These are phyloP conservation scores for Naganishia albida DNA, from an alignment of 1,284 basidiomycete species.

Conservation along the genomic window DNA sequence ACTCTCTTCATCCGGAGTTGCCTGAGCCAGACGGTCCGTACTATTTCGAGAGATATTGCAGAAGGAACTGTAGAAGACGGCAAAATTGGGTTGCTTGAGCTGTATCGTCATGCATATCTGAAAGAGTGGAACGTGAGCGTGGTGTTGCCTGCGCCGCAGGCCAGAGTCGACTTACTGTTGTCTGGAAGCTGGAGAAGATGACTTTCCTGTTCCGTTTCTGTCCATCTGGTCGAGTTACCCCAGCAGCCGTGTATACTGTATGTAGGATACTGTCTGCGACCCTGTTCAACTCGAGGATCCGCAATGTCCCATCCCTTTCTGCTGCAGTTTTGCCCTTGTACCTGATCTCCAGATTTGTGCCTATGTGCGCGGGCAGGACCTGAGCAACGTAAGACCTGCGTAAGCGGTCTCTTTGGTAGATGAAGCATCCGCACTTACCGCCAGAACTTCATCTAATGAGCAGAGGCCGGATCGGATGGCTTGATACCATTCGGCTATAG, in stretches of 20 bases:
- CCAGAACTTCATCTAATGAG: constrained; percentile 69
- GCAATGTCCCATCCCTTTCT: constrained; percentile 57
- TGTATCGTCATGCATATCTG: constrained; percentile 65
- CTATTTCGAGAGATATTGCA: constrained; percentile 66
- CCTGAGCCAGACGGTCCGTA: constrained; percentile 45
- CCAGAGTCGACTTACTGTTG: constrained; percentile 66
- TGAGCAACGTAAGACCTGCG: constrained; percentile 43
- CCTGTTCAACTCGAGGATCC: constrained; percentile 68
- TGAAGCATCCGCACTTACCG: constrained; percentile 57
- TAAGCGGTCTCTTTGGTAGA: neutral
- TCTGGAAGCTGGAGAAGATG: constrained; percentile 83
- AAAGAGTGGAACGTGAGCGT: constrained; percentile 6
- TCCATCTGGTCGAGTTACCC: constrained; percentile 53
- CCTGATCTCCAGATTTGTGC: constrained; percentile 76
- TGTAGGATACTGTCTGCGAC: constrained; percentile 80
- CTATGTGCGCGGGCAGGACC: constrained; percentile 71
- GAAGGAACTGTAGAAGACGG: constrained; percentile 89
- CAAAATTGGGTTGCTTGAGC: constrained; percentile 97
- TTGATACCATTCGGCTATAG: constrained; percentile 63
- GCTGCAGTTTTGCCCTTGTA: constrained; percentile 60
- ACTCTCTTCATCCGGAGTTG: constrained; percentile 53
- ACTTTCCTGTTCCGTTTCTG: constrained; percentile 63
- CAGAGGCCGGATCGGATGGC: constrained; percentile 64
- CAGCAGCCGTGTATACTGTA: constrained; percentile 69
- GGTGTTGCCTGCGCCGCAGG: neutral